Evolutionary conservation across 169 alveolate genomes (phyloP).

Genomic region (Besnoitia besnoiti): DNA sequence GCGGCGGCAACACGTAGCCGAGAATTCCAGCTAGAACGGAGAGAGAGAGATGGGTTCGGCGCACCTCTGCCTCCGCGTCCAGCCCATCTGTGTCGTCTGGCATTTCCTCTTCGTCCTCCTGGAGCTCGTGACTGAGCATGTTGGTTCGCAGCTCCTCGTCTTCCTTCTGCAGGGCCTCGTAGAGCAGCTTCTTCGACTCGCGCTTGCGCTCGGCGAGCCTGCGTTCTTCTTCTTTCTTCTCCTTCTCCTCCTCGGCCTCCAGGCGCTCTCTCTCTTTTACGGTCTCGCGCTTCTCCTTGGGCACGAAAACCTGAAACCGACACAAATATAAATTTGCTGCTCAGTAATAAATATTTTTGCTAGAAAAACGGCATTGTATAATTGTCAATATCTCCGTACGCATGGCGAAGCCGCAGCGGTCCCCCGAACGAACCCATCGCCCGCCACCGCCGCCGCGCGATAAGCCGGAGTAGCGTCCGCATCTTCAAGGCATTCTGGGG

Average conservation of each 20-base stretch:
- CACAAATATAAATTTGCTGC: too few species aligned
- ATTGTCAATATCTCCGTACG: too few species aligned
- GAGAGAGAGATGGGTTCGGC: neutral
- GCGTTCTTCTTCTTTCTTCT: constrained; percentile 14
- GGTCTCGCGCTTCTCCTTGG: constrained; percentile 62
- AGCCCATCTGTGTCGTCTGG: constrained; percentile 63
- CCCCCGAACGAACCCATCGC: too few species aligned
- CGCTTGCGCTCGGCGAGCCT: constrained; percentile 31
- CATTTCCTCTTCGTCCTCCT: constrained; percentile 37
- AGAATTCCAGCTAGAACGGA: too few species aligned
- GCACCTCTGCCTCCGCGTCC: constrained; percentile 49
- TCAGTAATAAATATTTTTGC: too few species aligned
- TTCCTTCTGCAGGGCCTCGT: constrained; percentile 43
- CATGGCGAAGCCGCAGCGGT: too few species aligned
- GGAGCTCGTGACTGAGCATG: neutral
- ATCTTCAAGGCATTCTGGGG: too few species aligned
- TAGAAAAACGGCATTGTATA: too few species aligned
- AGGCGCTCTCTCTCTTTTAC: constrained; percentile 52
- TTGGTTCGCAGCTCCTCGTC: constrained; percentile 43
- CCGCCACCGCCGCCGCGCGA: too few species aligned
- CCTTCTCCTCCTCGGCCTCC: constrained; percentile 51
- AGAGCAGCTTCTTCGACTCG: constrained; percentile 30
- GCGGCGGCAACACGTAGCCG: too few species aligned
- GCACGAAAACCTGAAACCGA: constrained; percentile 54
- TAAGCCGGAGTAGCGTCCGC: too few species aligned